Evolutionary conservation across 495 filamentous ascomycete species (phyloP), one percentile per base, ranked within the genome.

Genomic region (Tuber microsphaerosporum): DNA sequence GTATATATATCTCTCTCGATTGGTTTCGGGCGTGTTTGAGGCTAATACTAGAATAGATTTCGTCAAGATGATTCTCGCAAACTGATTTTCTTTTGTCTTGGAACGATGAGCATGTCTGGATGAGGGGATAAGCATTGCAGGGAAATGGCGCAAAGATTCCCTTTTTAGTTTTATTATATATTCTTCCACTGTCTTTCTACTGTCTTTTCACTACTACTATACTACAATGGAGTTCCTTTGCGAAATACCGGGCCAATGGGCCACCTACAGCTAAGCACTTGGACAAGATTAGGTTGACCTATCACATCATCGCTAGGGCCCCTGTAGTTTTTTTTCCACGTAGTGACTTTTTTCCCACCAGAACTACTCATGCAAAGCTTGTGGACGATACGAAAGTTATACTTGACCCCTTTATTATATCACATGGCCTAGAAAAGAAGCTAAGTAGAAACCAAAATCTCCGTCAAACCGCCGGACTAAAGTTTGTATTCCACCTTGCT

Each of bases 41-140:
- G 26, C 8, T 20, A 72, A 45, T 37, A n/a, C 14, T 19, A 61
- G 14, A 39, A 61, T 73, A 94, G 93, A 97, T 75, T 91, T 97
- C 74, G 94, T 97, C 79, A 92, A 93, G 81, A 97, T 92, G 51
- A 97, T 97, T 84, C 91, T 97, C 77, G 93, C 92, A 84, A 97
- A 97, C 86, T 97, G 88, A 88, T 65, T 65, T 34, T 19, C n/a
- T 34, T 34, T 65, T 65, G 26, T 65, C 26, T 34, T 65, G 14
- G 26, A 75, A 65, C 1, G 56, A 61, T 19, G 56, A 34, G 26
- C 56, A 65, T 65, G 56, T 65, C 56, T 65, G 56, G 26, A 34
- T 65, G 56, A 34, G 56, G 56, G 26, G 31, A 65, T 31, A 31
- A 65, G 26, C 56, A 34, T 31, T 65, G 56, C 26, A 34, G 56